Base-by-base conservation (phyloP, 768 basidiomycete species). In the Hypholoma fasciculare region DNA sequence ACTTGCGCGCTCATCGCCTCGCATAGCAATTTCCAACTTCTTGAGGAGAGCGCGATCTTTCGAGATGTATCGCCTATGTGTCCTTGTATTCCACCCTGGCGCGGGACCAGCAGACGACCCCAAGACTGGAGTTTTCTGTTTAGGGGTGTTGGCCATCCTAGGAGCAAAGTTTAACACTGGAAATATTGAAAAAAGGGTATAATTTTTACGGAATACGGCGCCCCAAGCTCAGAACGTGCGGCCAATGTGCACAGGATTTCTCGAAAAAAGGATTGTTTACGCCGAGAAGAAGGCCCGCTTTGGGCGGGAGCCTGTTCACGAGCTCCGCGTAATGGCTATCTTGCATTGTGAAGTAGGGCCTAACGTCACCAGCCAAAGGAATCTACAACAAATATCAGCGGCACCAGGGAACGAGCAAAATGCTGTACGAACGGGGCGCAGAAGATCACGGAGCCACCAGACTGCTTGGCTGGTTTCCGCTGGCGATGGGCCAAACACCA, bases 301-400 rank as follows among this genome's bases (percentile, higher is more conserved):
- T 86, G 0, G 92, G 93, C n/a, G 87, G 83, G 30, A 90, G 83
- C 60, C 87, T 87, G 69, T 93, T 94, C 43, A 97, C 87, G 12
- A 99, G 71, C 1, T 80, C 66, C 3, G 80, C 64, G 61, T 89
- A 86, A 59, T 97, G 95, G n/a, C 82, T 82, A 66, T 98, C 96
- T 69, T 98, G 96, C 65, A 99, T 94, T 14, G 96, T 97, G 63
- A 98, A 91, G 71, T 96, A 99, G 0, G 96, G 96, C 8, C 96
- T 83, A 65, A 93, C 85, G 67, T 99, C 96, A 1, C 85, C 85
- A 0, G 88, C 84, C 7, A 92, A 78, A 3, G 94, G 93, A 30
- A 96, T 87, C 93, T 94, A 17, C 7, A 37, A 30, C 16, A 58
- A 43, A 61, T 44, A 27, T 36, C 49, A 40, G 30, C 27, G 30